Conservation (phyloP, 108 stramenopile species). For the Nannochloropsis gaditana region DNA sequence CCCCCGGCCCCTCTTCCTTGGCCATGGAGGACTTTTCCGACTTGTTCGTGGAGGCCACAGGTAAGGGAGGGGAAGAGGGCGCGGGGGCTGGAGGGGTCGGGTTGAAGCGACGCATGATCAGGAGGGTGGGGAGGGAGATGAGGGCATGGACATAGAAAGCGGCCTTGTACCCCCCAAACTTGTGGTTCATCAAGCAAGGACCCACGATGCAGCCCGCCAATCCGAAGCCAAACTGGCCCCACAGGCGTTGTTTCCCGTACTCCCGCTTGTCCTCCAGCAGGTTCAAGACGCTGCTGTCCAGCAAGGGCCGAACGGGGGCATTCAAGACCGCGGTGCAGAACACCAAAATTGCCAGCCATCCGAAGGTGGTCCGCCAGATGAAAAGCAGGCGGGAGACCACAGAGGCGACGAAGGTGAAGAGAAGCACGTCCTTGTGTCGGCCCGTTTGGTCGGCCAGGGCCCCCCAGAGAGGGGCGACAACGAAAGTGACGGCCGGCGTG, state of each 20-base stretch:
- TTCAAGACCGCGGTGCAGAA: constrained; percentile 79
- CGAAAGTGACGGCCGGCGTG: constrained; percentile 83
- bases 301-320: constrained; percentile 84
- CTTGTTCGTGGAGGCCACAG: background rate
- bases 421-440: constrained; percentile 67
- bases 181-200: constrained; percentile 54
- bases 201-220: constrained; percentile 51
- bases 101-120: constrained; percentile 28
- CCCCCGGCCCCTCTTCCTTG: background rate
- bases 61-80: background rate
- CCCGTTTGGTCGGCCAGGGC: constrained; percentile 67
- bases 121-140: constrained; percentile 39
- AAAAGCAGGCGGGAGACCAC: constrained; percentile 68
- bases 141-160: constrained; percentile 46
- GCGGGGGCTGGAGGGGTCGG: constrained; percentile 24
- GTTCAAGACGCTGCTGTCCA: constrained; percentile 80
- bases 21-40: background rate
- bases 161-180: constrained; percentile 32
- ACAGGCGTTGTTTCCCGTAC: constrained; percentile 82
- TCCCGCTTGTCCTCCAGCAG: constrained; percentile 61
- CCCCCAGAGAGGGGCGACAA: constrained; percentile 89
- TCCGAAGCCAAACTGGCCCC: constrained; percentile 92
- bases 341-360: constrained; percentile 65
- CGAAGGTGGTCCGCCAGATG: constrained; percentile 56
- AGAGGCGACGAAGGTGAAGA: constrained; percentile 74